phyloP scores from a whole-genome alignment of 345 rosid genomes.

The Stellera chamaejasme region DNA sequence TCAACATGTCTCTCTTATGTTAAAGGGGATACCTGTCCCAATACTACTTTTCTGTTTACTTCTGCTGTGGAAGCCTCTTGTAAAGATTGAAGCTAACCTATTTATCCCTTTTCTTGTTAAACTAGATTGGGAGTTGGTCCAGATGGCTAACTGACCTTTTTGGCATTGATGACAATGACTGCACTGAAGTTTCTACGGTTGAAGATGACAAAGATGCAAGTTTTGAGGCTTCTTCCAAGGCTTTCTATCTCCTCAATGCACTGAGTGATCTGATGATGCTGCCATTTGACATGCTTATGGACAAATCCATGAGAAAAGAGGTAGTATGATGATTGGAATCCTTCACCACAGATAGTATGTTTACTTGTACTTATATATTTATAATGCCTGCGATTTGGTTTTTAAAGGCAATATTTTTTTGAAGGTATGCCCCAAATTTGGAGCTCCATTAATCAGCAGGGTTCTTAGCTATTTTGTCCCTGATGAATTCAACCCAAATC shows the following conservation, averaged over 20 bases:
- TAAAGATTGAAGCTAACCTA: neutral
- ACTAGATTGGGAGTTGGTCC: conserved; percentile 88
- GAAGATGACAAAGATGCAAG: conserved; percentile 21
- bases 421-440: conserved; percentile 78
- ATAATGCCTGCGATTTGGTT: neutral
- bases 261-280: conserved; percentile 97
- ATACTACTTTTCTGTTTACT: neutral
- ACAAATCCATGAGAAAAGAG: conserved; percentile 69
- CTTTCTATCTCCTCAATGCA: conserved; percentile 68
- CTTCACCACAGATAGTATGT: too few species aligned
- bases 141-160: conserved; percentile 91
- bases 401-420: conserved; percentile 1
- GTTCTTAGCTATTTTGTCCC: conserved; percentile 74
- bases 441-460: conserved; percentile 48
- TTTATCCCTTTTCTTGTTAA: conserved; percentile 7
- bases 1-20: too few species aligned
- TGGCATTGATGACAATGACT: conserved; percentile 51
- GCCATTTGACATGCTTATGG: conserved; percentile 80
- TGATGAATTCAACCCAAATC: conserved; percentile 76
- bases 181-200: conserved; percentile 21
- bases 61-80: neutral
- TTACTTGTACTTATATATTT: too few species aligned
- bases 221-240: conserved; percentile 45
- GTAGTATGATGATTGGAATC: conserved; percentile 22
- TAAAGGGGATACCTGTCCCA: too few species aligned